Percentiles rank a stretch among this genome's conserved stretches.
phyloP scores from a whole-genome alignment of 225 moss, liverwort and hornwort species.

The Pleurozium schreberi region DNA sequence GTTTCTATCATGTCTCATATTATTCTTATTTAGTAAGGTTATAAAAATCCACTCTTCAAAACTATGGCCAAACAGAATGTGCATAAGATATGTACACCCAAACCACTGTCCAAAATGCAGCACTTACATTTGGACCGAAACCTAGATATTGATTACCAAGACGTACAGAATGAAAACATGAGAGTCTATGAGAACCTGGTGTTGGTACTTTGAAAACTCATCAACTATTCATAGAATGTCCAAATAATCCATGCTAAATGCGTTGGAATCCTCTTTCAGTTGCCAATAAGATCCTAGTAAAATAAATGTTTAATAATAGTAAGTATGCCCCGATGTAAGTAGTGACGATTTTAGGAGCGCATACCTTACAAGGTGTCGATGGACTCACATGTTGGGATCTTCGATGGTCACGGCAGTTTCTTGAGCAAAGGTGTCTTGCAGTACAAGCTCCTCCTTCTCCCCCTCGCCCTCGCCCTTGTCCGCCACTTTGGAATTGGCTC shows the following conservation, averaged over 20 bases:
- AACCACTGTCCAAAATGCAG: neutral
- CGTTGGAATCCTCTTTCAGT: neutral
- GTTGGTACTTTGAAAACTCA: neutral
- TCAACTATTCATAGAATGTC: neutral
- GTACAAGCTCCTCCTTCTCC: slow-evolving; percentile 89
- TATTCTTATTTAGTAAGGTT: too few species aligned
- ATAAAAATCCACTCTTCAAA: neutral
- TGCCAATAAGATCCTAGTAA: neutral
- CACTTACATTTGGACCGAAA: neutral
- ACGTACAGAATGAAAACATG: neutral
- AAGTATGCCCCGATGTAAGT: neutral
- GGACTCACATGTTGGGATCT: slow-evolving; percentile 85
- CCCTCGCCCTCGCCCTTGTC: slow-evolving; percentile 82
- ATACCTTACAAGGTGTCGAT: neutral
- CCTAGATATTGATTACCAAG: neutral
- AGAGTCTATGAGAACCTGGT: neutral
- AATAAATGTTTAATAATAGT: neutral
- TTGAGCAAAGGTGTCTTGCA: slow-evolving; percentile 68
- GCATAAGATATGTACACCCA: neutral
- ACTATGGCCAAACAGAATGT: neutral
- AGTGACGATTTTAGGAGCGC: neutral
- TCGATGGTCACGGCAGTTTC: slow-evolving; percentile 62
- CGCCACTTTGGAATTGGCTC: slow-evolving; percentile 29
- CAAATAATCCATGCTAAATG: neutral
- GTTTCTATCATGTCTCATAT: neutral